phyloP scores from a whole-genome alignment of 1,284 basidiomycete genomes.

The Meira nashicola region DNA sequence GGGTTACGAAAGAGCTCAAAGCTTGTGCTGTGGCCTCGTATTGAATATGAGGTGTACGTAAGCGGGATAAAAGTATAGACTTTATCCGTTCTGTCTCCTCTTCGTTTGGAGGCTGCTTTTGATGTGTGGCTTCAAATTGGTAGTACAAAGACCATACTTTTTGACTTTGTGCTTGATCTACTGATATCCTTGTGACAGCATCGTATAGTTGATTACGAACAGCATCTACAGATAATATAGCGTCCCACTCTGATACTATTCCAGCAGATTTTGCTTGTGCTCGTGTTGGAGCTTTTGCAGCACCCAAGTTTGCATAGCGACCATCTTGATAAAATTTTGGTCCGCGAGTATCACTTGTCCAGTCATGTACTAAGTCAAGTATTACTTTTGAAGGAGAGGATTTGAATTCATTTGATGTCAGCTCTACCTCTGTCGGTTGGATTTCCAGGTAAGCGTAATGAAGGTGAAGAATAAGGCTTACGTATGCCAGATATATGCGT shows the following conservation, averaged over 20 bases:
- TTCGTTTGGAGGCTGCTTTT: background rate
- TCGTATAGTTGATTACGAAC: constrained; percentile 11
- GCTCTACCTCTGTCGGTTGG: background rate
- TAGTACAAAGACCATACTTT: constrained; percentile 4
- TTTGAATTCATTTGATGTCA: background rate
- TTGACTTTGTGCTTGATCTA: constrained; percentile 9
- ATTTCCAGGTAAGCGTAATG: background rate
- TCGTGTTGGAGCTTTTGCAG: background rate
- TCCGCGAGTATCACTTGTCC: background rate
- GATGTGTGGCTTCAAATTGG: constrained; percentile 1
- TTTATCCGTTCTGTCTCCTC: background rate
- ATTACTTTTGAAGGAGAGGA: background rate
- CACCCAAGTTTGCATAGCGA: background rate
- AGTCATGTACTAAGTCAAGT: background rate
- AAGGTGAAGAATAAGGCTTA: background rate
- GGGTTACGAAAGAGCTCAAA: background rate
- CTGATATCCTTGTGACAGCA: constrained; percentile 14
- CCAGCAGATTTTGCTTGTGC: background rate
- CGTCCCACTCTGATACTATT: constrained; percentile 3
- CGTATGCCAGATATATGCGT: background rate
- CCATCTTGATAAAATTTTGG: background rate
- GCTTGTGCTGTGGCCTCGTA: background rate
- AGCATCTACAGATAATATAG: constrained; percentile 1
- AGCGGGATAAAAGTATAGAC: background rate
- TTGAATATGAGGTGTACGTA: constrained; percentile 4